Evolutionary conservation across 805 yeast species (phyloP), one percentile per base, ranked within the genome.

Genomic region (Groenewaldozyma tartarivorans): DNA sequence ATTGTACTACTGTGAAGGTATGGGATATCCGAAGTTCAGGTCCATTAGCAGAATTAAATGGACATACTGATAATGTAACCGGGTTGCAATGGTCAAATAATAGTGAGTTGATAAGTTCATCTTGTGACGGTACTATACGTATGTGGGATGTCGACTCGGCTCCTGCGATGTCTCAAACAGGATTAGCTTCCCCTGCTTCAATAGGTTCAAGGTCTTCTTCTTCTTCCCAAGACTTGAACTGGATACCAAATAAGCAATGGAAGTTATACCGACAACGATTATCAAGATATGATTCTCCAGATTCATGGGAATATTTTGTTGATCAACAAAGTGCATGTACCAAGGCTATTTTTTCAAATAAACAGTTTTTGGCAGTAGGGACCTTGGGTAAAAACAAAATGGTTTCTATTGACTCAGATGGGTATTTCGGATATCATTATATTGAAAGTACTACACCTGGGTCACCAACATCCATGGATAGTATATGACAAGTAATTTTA

Each of bases 21-120:
- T 84, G 94, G 94, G 94, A 84, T 60, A 74, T 81, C 35, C 67
- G 94, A 47, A 68, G 75, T 31, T 60, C 64, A 31, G 69, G 68
- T 15, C 76, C 78, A 2, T 62, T 75, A 40, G 72, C 75, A 5
- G 61, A 63, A 32, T 61, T 81, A 30, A 54, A 61, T 2, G 84
- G 83, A 1, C 86, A 80, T 51, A 55, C 63, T 4, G 78, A 72
- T 45, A 57, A 58, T 26, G 64, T 84, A 13, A 72, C 76, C 5
- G 61, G 75, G 18, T 50, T 84, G 30, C 74, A 75, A 45, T 84
- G 92, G 90, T 16, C 19, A 15, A 49, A 58, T 32, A 40, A 45
- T 13, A 59, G 64, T 18, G 75, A 74, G 53, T 46, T 80, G 22
- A 72, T 75, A 51, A 67, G 81, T 1, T 77, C 81, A 5, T 74